phyloP scores from a whole-genome alignment of 2,329 filamentous ascomycete species.

The Arthrobotrys entomopaga region DNA sequence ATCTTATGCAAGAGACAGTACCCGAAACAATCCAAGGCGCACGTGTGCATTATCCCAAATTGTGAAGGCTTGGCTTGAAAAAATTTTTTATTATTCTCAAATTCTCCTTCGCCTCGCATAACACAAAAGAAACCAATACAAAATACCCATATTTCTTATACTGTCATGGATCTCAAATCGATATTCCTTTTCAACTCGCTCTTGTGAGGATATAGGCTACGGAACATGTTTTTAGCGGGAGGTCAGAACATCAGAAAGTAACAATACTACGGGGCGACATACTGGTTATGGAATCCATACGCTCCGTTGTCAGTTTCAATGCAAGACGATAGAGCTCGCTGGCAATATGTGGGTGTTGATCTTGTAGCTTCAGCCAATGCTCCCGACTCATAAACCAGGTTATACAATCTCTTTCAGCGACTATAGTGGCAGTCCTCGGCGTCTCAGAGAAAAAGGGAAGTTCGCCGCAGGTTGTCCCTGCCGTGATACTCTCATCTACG shows the following conservation, averaged over 20 bases:
- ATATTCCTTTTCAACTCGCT: constrained; percentile 55
- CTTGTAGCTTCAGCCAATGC: constrained; percentile 78
- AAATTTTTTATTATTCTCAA: too few relatives aligned
- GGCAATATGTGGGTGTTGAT: constrained; percentile 78
- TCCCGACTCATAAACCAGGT: constrained; percentile 81
- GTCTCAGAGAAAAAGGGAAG: constrained; percentile 96
- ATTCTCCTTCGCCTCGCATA: too few relatives aligned
- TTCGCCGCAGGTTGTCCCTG: constrained; percentile 85
- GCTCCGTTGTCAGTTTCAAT: constrained; percentile 92
- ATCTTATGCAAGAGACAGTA: constrained; percentile 4
- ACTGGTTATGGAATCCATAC: constrained; percentile 78
- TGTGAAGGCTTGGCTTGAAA: background rate
- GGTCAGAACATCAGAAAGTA: background rate
- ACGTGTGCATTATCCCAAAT: constrained; percentile 47
- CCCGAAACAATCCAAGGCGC: constrained; percentile 6
- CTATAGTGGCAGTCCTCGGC: constrained; percentile 82
- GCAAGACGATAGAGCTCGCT: constrained; percentile 84
- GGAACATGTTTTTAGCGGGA: constrained; percentile 1
- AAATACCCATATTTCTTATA: too few relatives aligned
- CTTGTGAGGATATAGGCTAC: constrained; percentile 57
- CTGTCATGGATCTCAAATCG: background rate
- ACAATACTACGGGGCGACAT: constrained; percentile 7
- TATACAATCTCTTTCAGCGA: constrained; percentile 81
- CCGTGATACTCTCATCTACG: constrained; percentile 53
- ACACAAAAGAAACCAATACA: too few relatives aligned